phyloP scores from a whole-genome alignment of 1,284 basidiomycete species.

The Austropuccinia psidii region DNA sequence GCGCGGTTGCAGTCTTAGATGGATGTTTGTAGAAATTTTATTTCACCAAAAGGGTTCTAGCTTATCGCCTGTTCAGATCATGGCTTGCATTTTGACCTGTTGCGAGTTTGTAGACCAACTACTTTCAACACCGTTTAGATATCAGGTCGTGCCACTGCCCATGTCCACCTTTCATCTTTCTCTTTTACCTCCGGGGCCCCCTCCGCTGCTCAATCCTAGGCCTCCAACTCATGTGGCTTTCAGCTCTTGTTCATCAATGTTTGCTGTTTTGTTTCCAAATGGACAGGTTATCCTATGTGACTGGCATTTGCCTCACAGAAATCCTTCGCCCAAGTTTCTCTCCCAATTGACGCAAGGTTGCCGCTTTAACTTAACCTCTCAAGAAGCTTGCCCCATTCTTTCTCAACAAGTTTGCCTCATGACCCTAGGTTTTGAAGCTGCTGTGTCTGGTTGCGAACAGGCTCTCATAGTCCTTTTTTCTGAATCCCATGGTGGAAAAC shows the following conservation, averaged over 20 bases:
- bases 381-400: background rate
- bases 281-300: background rate
- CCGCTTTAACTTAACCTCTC: background rate
- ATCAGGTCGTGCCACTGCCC: slow-evolving; percentile 88
- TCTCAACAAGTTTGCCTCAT: slow-evolving; percentile 15
- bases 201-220: background rate
- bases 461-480: slow-evolving; percentile 16
- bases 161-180: slow-evolving; percentile 70
- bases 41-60: no score
- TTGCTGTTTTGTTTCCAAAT: slow-evolving; percentile 1
- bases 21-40: slow-evolving; percentile 57
- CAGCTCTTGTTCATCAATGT: slow-evolving; percentile 7
- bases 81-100: no score
- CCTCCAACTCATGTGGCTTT: slow-evolving; percentile 18
- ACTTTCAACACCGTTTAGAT: slow-evolving; percentile 82
- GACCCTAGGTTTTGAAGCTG: no score
- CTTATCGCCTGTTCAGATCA: no score
- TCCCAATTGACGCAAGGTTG: background rate
- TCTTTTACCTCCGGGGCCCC: no score
- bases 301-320: background rate
- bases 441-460: no score
- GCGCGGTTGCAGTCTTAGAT: slow-evolving; percentile 82
- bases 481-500: background rate
- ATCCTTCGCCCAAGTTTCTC: background rate
- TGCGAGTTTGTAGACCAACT: slow-evolving; percentile 56